Evolutionary conservation across 495 filamentous ascomycete genomes (phyloP), one percentile per base, ranked within the genome.

Genomic region (Podospora bellae-mahoneyi): DNA sequence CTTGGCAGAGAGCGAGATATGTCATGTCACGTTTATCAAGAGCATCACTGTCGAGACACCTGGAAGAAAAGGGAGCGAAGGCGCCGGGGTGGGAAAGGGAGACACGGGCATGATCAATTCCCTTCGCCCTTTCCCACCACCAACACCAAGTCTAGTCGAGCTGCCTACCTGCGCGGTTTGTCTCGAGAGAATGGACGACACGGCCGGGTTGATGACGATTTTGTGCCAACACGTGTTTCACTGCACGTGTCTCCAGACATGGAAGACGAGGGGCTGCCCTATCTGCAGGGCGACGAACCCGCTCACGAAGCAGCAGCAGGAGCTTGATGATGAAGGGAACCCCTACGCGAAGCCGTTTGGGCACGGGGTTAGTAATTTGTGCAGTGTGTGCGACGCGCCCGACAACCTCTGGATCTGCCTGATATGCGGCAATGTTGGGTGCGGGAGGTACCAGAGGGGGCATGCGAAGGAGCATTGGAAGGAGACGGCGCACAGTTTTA

Each of bases 211-310:
- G 3, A 86, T 98, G 71, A 99, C 95, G 1, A 98, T 98, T 48
- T 88, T 94, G 69, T 99, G 95, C 77, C 96, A 98, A 73, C 95
- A 99, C 71, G 93, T 99, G 65, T 99, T 99, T 76, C 95, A 99
- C 80, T 99, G 95, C 77, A 92, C 91, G 5, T 99, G 95, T 80
- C 84, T 99, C 0, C 91, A 96, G 72, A 98, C 96, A 74, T 99
- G 95, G 95, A 91, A 90, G 74, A 95, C 94, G 20, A 90, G 86
- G 62, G 94, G 94, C 32, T 99, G 95, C 74, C 95, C 95, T 0
- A 92, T 99, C 16, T 99, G 95, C 73, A 90, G 95, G 4, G 96
- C 96, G 72, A 95, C 94, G 5, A 84, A 66, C 86, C 78, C 80
- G 9, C 39, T 48, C 9, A 48, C 39, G 39, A 72, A 73, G 15